phyloP scores from a whole-genome alignment of 2,329 filamentous ascomycete species.

The Grosmannia clavigera region DNA sequence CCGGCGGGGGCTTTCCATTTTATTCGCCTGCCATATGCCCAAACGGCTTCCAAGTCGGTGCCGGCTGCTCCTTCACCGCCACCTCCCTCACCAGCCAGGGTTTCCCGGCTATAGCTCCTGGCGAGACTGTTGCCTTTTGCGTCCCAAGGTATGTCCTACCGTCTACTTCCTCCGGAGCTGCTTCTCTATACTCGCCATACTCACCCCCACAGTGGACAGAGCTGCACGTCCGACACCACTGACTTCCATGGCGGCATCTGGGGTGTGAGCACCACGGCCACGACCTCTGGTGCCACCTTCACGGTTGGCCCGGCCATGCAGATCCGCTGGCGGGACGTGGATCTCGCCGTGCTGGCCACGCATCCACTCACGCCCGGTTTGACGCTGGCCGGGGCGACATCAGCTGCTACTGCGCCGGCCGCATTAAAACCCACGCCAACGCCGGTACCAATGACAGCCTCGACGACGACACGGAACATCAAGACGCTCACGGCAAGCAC shows the following conservation, averaged over 20 bases:
- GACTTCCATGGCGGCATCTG: conserved; percentile 27
- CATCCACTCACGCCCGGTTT: conserved; percentile 24
- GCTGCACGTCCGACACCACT: conserved; percentile 27
- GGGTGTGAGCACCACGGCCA: conserved; percentile 18
- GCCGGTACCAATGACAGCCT: not conserved
- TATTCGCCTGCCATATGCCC: conserved; percentile 29
- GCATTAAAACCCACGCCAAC: not conserved
- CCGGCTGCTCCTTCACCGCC: conserved; percentile 15
- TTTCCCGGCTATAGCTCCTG: conserved; percentile 10
- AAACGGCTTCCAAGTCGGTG: conserved; percentile 22
- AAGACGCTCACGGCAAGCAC: not conserved
- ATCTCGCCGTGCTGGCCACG: conserved; percentile 22
- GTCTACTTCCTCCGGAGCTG: not conserved
- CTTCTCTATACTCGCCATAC: not conserved
- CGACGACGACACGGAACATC: not conserved
- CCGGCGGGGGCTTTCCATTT: conserved; percentile 23
- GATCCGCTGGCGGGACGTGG: conserved; percentile 24
- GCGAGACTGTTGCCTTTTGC: conserved; percentile 14
- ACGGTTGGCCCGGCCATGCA: conserved; percentile 26
- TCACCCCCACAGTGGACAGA: conserved; percentile 17
- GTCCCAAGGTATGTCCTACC: conserved; percentile 12
- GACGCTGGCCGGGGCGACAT: conserved; percentile 9
- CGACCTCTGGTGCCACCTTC: conserved; percentile 9
- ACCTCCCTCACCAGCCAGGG: conserved; percentile 7
- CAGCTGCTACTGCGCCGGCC: not conserved